Evolutionary conservation across 768 basidiomycete species (phyloP).

Genomic region (Hericium alpestre): DNA sequence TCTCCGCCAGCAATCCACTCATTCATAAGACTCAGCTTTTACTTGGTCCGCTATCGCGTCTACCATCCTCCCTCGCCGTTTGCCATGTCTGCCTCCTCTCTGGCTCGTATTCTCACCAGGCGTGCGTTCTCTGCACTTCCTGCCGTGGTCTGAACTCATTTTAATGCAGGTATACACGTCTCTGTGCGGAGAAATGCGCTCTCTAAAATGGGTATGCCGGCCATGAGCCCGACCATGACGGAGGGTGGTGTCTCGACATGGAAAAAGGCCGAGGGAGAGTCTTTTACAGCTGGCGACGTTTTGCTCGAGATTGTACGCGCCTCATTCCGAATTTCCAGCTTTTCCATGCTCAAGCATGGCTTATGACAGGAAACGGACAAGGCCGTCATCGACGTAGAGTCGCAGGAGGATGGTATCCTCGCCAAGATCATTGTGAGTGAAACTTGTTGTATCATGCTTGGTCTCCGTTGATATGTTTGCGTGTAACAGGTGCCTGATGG

Average conservation of each 20-base stretch:
- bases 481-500: constrained; percentile 62
- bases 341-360: constrained; percentile 7
- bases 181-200: constrained; percentile 73
- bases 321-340: constrained; percentile 5
- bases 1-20: constrained; percentile 15
- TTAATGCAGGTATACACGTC: constrained; percentile 60
- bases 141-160: constrained; percentile 28
- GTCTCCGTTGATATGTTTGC: not conserved
- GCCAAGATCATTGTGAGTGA: constrained; percentile 87
- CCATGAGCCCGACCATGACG: constrained; percentile 99
- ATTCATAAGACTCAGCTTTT: constrained; percentile 16
- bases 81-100: constrained; percentile 46
- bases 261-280: constrained; percentile 95
- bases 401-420: constrained; percentile 92
- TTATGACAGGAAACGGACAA: constrained; percentile 90
- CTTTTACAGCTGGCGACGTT: constrained; percentile 85
- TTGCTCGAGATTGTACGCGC: constrained; percentile 82
- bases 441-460: not conserved
- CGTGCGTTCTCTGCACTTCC: constrained; percentile 57
- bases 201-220: constrained; percentile 88
- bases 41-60: not conserved
- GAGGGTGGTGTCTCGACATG: constrained; percentile 96
- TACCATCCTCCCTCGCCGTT: constrained; percentile 8
- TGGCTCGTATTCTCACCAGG: constrained; percentile 57
- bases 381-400: constrained; percentile 98